These are phyloP conservation scores for Pestalotiopsis sp. DNA, from an alignment of 2,329 filamentous ascomycete genomes.

Conservation along the genomic window DNA sequence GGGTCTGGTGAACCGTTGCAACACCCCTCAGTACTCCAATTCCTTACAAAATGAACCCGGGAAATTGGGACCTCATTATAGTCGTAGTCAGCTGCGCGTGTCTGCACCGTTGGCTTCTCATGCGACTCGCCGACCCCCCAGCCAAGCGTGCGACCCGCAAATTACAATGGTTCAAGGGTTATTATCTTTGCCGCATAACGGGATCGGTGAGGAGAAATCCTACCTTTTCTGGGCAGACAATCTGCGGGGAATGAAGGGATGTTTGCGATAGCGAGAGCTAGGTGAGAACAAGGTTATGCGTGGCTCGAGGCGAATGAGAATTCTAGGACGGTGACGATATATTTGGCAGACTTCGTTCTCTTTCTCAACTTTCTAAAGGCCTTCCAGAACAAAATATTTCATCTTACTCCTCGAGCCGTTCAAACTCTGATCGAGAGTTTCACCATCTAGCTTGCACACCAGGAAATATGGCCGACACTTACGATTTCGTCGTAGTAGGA, in stretches of 20 bases:
- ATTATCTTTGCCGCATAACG: not conserved
- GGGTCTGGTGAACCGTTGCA: not conserved
- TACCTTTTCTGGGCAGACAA: not conserved
- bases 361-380: not conserved
- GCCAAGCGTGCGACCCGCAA: not conserved
- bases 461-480: conserved; percentile 22
- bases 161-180: not conserved
- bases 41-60: not conserved
- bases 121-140: not conserved
- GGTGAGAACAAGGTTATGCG: not conserved
- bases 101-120: not conserved
- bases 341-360: not conserved
- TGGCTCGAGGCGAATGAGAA: not conserved
- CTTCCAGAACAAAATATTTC: not conserved
- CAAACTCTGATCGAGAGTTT: not conserved
- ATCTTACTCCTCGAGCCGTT: not conserved
- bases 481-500: conserved; percentile 38
- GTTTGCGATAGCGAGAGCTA: not conserved
- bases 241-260: not conserved
- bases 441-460: not conserved
- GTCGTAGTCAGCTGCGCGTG: not conserved
- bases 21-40: not conserved
- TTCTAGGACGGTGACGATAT: not conserved
- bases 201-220: not conserved
- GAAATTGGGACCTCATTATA: not conserved